Base-by-base conservation (phyloP, 768 basidiomycete species). In the Omphalotus guepiniiformis region DNA sequence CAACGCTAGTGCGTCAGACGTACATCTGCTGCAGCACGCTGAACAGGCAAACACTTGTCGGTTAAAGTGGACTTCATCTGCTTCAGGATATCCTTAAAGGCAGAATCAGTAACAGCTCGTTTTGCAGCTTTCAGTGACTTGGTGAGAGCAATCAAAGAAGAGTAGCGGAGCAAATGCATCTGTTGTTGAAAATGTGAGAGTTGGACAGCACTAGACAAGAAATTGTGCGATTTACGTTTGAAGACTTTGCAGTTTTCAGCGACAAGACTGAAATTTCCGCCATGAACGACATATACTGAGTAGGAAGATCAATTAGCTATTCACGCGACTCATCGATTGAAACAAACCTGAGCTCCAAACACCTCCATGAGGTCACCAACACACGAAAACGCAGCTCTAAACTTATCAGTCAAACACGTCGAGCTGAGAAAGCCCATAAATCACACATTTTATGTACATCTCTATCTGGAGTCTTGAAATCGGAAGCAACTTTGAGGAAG, bases 271-370 rank as follows among this genome's bases (percentile, higher is more conserved):
- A 69, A 27, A 94, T 87, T 60, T 98, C 95, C 23, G 84, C 77
- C 82, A 94, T 86, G 55, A 93, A 87, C 0, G 93, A 96, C 93
- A 97, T 95, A 61, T 93, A 83, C 91, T 98, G 53, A 1, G 40
- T n/a, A 40, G 26, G 23, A 15, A 29, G 28, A 9, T 34, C 13
- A 51, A 34, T 19, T n/a, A 50, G 18, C 39, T 26, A 9, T 3
- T 36, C 32, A 46, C 6, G 4, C 3, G 1, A 13, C n/a, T 9
- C 15, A 30, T 11, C 7, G 19, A 25, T n/a, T 28, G 19, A 35
- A 12, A 58, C 83, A 47, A 60, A 88, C 93, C 70, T 96, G 89
- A 4, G 83, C 73, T 4, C 95, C 95, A 59, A 85, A 89, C 5
- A 71, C 72, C 22, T 70, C 77, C 88, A 97, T 97, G 6, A 97